phyloP scores from a whole-genome alignment of 2,329 filamentous ascomycete species.

The Plectosphaerella plurivora region DNA sequence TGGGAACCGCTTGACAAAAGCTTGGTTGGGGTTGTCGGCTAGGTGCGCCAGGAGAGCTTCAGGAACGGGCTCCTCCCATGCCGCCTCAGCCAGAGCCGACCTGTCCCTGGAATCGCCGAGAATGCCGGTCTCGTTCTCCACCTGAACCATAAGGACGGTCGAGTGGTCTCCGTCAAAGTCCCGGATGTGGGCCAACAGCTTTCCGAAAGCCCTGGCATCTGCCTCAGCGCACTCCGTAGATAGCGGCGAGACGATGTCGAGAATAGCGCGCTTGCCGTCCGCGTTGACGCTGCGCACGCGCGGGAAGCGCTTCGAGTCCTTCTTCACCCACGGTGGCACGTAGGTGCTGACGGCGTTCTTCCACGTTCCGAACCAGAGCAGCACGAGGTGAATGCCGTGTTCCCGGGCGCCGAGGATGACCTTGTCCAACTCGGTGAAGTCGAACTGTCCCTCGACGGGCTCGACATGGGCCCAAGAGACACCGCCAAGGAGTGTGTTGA shows the following conservation, averaged over 20 bases:
- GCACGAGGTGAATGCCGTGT: constrained; percentile 24
- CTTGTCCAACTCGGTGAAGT: constrained; percentile 25
- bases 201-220: constrained; percentile 22
- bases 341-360: constrained; percentile 31
- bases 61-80: constrained; percentile 27
- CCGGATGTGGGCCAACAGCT: constrained; percentile 24
- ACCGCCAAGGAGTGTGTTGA: constrained; percentile 28
- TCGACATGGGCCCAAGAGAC: constrained; percentile 31
- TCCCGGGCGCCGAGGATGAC: constrained; percentile 22
- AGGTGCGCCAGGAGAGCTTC: constrained; percentile 19
- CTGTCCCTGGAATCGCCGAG: constrained; percentile 47
- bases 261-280: constrained; percentile 19
- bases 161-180: constrained; percentile 37
- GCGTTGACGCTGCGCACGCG: constrained; percentile 22
- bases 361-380: constrained; percentile 31
- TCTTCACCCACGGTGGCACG: constrained; percentile 25
- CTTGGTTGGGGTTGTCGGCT: constrained; percentile 15
- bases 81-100: constrained; percentile 30
- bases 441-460: constrained; percentile 24
- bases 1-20: constrained; percentile 19
- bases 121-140: constrained; percentile 49
- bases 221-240: constrained; percentile 19
- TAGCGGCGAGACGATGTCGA: constrained; percentile 25
- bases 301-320: constrained; percentile 25
- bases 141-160: constrained; percentile 51